Evolutionary conservation across 1,139 yeast species (phyloP), one percentile per base, ranked within the genome.

Genomic region (Debaryomyces subglobosus): DNA sequence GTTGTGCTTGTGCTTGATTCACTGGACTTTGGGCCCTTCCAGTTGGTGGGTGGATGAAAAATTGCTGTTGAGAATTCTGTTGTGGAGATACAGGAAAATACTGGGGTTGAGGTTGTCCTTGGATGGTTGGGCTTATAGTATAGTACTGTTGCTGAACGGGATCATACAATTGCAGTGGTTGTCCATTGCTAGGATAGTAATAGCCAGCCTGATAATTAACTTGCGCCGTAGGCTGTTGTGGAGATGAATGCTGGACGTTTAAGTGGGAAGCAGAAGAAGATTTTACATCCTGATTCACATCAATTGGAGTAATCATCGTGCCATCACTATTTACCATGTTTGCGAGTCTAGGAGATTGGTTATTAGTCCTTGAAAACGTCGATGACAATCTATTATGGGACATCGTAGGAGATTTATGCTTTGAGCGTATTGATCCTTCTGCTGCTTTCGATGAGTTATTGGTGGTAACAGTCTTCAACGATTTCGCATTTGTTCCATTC

Each of bases 261-360:
- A 16, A 32, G 33, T 36, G 27, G 16, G 23, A 10, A 13, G 25
- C 10, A 4, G 48, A 29, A 1, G 48, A 27, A 3, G 16, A 4
- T 18, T 33, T 39, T 3, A 27, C 53, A 18, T 58, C 56, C 5
- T 57, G 64, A 49, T 51, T 47, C 0, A 74, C 63, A 13, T 72
- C 79, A 13, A 73, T 68, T 0, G 80, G 78, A 0, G 80, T 72
- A 27, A 74, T 71, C 9, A 74, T 70, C 2, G 81, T 76, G 2
- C 80, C 80, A 53, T 76, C 81, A 55, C 79, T 74, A 51, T 76
- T 76, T 44, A 76, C 74, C 71, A 75, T 69, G 53, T 74, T 76
- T 34, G 72, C 59, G 44, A 74, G 62, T 49, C 72, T 65, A 9
- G 71, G 71, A 13, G 78, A 74, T 15, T 72, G 69, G 45, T 64